phyloP scores from a whole-genome alignment of 2,329 filamentous ascomycete species.

The Ophiostoma perfectum region DNA sequence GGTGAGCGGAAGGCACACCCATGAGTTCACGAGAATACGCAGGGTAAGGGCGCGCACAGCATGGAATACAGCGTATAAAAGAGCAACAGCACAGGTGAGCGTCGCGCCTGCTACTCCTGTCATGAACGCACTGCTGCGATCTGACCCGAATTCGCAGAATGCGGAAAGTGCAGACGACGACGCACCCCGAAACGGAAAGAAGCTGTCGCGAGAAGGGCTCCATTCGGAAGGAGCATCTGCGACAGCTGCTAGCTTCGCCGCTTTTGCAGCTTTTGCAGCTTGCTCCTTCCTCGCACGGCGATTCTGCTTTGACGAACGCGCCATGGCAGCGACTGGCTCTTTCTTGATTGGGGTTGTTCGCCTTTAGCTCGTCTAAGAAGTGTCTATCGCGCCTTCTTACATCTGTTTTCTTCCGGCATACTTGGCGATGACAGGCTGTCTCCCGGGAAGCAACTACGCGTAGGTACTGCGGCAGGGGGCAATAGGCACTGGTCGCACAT shows the following conservation, averaged over 20 bases:
- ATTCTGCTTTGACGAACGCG: constrained; percentile 1
- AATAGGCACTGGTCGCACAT: constrained; percentile 3
- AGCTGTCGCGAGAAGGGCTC: background rate
- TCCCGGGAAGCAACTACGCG: background rate
- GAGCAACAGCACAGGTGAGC: background rate
- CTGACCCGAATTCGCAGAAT: background rate
- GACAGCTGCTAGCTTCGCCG: background rate
- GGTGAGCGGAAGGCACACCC: constrained; percentile 3
- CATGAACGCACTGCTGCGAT: background rate
- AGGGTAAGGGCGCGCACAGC: background rate
- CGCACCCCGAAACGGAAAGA: constrained; percentile 8
- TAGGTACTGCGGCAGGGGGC: background rate
- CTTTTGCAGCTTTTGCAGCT: background rate
- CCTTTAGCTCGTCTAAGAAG: background rate
- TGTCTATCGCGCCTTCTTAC: constrained; percentile 1
- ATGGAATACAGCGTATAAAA: background rate
- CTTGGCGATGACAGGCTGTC: background rate
- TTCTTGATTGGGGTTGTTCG: background rate
- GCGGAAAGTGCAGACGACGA: background rate
- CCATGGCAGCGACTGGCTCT: background rate
- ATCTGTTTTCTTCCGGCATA: background rate
- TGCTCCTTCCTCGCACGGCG: constrained; percentile 12
- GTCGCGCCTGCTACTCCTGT: constrained; percentile 6
- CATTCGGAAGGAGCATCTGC: constrained; percentile 12
- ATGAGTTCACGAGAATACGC: background rate